phyloP scores from a whole-genome alignment of 805 yeast genomes.

The Torulaspora quercuum region DNA sequence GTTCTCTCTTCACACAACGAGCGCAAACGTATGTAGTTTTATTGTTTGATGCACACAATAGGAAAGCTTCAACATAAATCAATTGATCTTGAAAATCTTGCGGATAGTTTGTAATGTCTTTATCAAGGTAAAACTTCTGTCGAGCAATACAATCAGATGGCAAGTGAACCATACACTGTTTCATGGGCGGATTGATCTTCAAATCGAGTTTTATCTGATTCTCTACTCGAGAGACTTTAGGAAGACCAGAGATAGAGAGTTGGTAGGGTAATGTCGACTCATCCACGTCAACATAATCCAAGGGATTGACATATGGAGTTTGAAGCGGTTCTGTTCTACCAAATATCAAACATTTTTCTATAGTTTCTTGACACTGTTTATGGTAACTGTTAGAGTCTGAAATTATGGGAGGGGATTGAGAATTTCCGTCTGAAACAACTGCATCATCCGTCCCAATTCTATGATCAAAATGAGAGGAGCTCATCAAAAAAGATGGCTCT shows the following conservation, averaged over 20 bases:
- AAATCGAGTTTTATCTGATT: slow-evolving; percentile 84
- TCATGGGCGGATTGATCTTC: slow-evolving; percentile 59
- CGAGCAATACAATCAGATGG: slow-evolving; percentile 88
- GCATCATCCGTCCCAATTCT: slow-evolving; percentile 1
- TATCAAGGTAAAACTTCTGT: slow-evolving; percentile 69
- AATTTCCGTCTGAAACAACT: slow-evolving; percentile 3
- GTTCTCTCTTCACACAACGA: slow-evolving; percentile 88
- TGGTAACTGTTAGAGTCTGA: slow-evolving; percentile 11
- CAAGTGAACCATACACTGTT: slow-evolving; percentile 66
- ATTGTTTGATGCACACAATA: slow-evolving; percentile 54
- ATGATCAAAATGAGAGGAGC: slow-evolving; percentile 5
- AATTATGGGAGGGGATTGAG: slow-evolving; percentile 6
- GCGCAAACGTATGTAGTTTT: slow-evolving; percentile 74
- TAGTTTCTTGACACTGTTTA: slow-evolving; percentile 20
- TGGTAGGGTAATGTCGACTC: slow-evolving; percentile 41
- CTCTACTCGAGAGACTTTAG: slow-evolving; percentile 85
- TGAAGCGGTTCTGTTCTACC: slow-evolving; percentile 26
- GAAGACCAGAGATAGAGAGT: slow-evolving; percentile 58
- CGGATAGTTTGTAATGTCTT: slow-evolving; percentile 41
- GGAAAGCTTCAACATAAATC: slow-evolving; percentile 72
- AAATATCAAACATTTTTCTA: slow-evolving; percentile 21
- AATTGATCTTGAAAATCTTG: slow-evolving; percentile 50
- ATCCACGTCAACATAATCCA: slow-evolving; percentile 29
- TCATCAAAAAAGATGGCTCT: slow-evolving; percentile 9
- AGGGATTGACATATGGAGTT: slow-evolving; percentile 26